Evolutionary conservation across 2,329 filamentous ascomycete genomes (phyloP), one percentile per base, ranked within the genome.

Genomic region (Graphiopsis chlorocephala): DNA sequence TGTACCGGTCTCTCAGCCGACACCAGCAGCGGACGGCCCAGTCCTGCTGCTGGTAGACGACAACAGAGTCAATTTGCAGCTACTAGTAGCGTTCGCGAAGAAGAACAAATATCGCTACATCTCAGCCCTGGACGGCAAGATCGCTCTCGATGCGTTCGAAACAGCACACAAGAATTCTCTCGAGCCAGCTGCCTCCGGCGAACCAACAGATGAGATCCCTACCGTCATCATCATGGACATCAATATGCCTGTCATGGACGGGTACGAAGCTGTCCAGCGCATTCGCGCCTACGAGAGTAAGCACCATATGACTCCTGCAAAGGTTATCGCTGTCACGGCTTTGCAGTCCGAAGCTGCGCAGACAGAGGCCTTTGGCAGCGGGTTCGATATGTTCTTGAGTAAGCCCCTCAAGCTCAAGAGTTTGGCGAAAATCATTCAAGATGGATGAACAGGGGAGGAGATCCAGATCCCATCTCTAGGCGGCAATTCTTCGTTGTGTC

Each of bases 181-280:
- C 29, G 14, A 12, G 31, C 5, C 31, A 4, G 3, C 47, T 15
- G 23, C 25, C 6, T n/a, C 47, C 8, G 23, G 15, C 23, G 23
- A 14, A 28, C 12, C 14, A 1, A 11, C 38, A 4, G 38, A 3
- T 2, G 38, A 45, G 7, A 45, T 45, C 2, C 38, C 63, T 6
- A 78, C 78, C 33, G 78, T 83, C 50, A 78, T 84, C 4, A 77
- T 84, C 8, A 84, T 85, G 82, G 82, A 76, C 56, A 72, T 76
- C 63, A 72, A 69, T 55, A 75, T 76, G 74, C 73, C 74, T 3
- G 57, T 70, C 1, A 61, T 75, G 12, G 69, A 75, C 52, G 74
- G 74, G 17, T 76, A 75, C 59, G 75, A 76, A 64, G 74, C 75
- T 0, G 72, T 71, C 3, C 68, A 72, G 15, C 65, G 69, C 14